Evolutionary conservation across 495 filamentous ascomycete species (phyloP), one percentile per base, ranked within the genome.

Genomic region (Aspergillus cristatus): DNA sequence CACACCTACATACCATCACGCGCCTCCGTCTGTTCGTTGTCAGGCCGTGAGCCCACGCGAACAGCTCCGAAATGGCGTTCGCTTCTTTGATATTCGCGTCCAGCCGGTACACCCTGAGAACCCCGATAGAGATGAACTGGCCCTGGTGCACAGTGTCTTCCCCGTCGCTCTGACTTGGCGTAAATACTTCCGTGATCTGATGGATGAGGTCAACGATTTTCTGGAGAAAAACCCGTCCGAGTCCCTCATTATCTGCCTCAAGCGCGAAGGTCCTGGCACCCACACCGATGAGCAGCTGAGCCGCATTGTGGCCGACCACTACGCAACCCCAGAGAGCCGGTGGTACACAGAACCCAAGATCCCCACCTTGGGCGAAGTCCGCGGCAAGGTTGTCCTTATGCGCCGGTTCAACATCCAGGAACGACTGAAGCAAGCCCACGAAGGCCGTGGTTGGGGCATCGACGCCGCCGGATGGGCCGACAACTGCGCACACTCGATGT

Each of bases 1-100:
- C 62, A 84, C 81, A 6, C 84, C 90, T 1, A 91, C 90, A 2
- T 79, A 74, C 61, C 70, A 91, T 60, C 58, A 72, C 17, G 90
- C 91, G 14, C 75, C 94, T 0, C 91, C 91, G 6, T 91, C 86
- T 1, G 91, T 98, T 10, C 83, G 91, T 38, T 98, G 91, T 62
- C 91, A 98, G 60, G 79, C 85, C 17, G 86, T 88, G 16, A 63
- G 73, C 31, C 72, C 87, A 4, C 69, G 67, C 30, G 75, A 76
- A 32, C 91, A 98, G 55, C 74, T 98, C 34, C 63, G 81, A 34
- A 93, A 94, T 61, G 91, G 91, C 25, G 80, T 97, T 15, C 86
- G 91, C 36, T 97, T 95, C 67, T 78, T 98, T 47, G 91, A 98
- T 55, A 78, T 98, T 42, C 80, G 91, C 31, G 84, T 85, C 28